Evolutionary conservation across 1,284 basidiomycete species (phyloP), one percentile per base, ranked within the genome.

Genomic region (Boletus semigastroideus): DNA sequence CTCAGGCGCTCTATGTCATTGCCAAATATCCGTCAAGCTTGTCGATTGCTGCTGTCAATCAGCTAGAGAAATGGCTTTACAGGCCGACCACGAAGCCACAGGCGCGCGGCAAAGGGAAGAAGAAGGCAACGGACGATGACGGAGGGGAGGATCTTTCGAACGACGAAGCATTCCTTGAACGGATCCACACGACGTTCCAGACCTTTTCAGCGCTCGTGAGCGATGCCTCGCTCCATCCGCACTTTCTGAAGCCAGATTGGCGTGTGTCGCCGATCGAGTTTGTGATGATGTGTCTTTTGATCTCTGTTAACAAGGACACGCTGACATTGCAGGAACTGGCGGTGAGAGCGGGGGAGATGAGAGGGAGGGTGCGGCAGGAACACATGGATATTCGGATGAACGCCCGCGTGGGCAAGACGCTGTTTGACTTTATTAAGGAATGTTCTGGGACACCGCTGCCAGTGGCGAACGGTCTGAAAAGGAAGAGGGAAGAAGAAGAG

Each of bases 251-350:
- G 56, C 63, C 51, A 55, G 70, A 52, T 60, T 75, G 52, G 66
- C 69, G 47, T 38, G 74, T 87, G 5, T 74, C 83, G 1, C 86
- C 86, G 0, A 72, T 86, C 37, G 86, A 89, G 63, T 79, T 88
- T 53, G 73, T 85, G 31, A 69, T 74, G 56, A 77, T 80, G 44
- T 69, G 70, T 10, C 53, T 86, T 1, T 66, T 87, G 27, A 75
- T 87, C 16, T 73, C 74, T 10, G 67, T 71, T 9, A 64, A 77
- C 50, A 75, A 72, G 56, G 65, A 69, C 22, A 61, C 56, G 13
- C 54, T 78, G 52, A 65, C 70, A 0, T 48, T 70, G 53, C 54
- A 56, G 0, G 72, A 76, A 59, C 58, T 87, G 30, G 72, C 76
- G 1, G 59, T 62, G 27, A 74, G 73, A 0, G 75, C 87, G 5